A percentile compares a stretch with the other conserved stretches of the same genome.
Evolutionary conservation across 257 asterid species (phyloP).

Genomic region (Solanum dulcamara): DNA sequence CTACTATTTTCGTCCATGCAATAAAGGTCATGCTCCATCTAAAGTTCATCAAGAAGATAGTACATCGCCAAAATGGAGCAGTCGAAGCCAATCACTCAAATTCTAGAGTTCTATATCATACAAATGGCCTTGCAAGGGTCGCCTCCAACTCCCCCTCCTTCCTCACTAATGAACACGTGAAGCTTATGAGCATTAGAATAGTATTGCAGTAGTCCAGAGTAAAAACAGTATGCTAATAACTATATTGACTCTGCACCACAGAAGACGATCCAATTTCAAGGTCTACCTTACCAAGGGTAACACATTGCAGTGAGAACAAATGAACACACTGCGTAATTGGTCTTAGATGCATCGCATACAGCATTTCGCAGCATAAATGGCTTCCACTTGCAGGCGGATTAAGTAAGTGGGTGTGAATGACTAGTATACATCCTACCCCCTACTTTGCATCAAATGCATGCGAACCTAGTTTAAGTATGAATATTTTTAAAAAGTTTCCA

Average conservation of each 20-base stretch:
- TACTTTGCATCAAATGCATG: not conserved
- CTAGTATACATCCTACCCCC: not conserved
- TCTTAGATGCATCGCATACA: not conserved
- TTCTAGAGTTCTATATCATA: not conserved
- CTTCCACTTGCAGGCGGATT: not conserved
- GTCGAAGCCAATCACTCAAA: not conserved
- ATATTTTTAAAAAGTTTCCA: not conserved
- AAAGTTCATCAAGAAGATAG: not conserved
- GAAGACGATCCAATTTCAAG: not conserved
- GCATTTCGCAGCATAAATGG: not conserved
- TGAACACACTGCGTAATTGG: not conserved
- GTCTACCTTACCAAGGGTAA: not conserved
- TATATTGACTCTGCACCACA: not conserved
- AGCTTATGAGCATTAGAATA: not conserved
- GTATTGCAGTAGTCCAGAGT: not conserved
- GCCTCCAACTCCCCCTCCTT: not conserved
- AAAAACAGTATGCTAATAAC: not conserved
- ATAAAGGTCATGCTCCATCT: not conserved
- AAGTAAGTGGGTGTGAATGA: not conserved
- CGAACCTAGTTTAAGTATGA: not conserved
- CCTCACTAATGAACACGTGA: not conserved
- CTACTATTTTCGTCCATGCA: not conserved
- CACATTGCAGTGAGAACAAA: not conserved
- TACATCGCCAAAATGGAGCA: not conserved
- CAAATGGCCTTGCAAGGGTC: not conserved